Evolutionary conservation across 2,329 filamentous ascomycete genomes (phyloP), one percentile per base, ranked within the genome.

Genomic region (Aureobasidium vineae): DNA sequence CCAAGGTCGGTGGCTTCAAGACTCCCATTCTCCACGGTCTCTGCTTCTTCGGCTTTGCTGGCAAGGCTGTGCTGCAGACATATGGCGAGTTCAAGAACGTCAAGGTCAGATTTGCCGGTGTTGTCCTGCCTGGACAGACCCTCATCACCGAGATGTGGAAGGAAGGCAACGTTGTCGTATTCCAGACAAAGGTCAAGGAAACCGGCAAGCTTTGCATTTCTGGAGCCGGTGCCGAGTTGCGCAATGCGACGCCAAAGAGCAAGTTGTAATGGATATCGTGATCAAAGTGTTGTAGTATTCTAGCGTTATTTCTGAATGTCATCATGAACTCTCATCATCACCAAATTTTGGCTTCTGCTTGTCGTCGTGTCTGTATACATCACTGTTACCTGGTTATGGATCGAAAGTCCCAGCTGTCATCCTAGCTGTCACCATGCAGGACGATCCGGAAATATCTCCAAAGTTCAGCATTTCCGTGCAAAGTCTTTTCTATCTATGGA

Each of bases 21-120:
- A 86, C 83, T 33, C 95, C 95, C 15, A 99, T 99, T 76, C 83
- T 99, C 64, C 95, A 99, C 82, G 95, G 95, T n/a, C 86, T 99
- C 43, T 97, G 92, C 85, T 95, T 88, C 76, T 94, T 99, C 74
- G 95, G 95, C 72, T 87, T 98, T 71, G 89, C 91, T 19, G 91
- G 89, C 70, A 97, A 97, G 84, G 92, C 94, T 68, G 87, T 99
- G 45, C 90, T 93, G 77, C 86, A 92, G 79, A 89, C 84, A 70
- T 98, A 88, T 74, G 95, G 95, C 4, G 80, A 85, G 54, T 92
- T 90, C 81, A 91, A 90, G 84, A 96, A 92, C 81, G 88, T 97
- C 81, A 97, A 97, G 84, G 92, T 96, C 28, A 84, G 92, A 70
- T 97, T 97, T 77, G 91, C 91, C 1, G 92, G 92, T 66, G 88